Evolutionary conservation across 768 basidiomycete genomes (phyloP), one percentile per base, ranked within the genome.

Genomic region (Nevesoporus exiguus): DNA sequence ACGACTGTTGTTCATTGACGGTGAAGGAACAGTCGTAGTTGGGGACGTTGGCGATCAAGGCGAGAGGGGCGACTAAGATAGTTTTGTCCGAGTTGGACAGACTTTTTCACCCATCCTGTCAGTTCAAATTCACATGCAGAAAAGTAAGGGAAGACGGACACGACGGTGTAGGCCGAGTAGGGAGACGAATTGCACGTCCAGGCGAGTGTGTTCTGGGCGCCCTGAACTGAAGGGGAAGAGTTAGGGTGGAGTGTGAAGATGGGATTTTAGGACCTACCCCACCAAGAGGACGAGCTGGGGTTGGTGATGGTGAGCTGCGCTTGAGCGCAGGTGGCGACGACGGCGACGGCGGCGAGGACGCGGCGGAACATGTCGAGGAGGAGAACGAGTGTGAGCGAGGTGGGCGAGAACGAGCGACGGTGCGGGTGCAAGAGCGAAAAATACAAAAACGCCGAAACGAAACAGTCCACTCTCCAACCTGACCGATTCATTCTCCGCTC

Each of bases 21-120:
- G 67, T 62, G 61, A 76, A 72, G 9, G 84, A 85, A 69, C 86
- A 86, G 45, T 84, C 78, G 48, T 71, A 80, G 70, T 83, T 83
- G 51, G 78, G 60, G 55, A 84, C 65, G 47, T 76, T 66, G 31
- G 82, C 68, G 34, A 87, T 75, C 68, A 79, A 67, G 44, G 62
- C 58, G 6, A 62, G 49, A 24, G 82, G 73, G 2, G 74, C 56
- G 9, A 60, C 14, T 42, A 81, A 71, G 55, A 83, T 60, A 19
- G 64, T 52, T 0, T 59, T 61, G 66, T 81, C 61, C 44, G 75
- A 56, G 68, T 81, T 82, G 56, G 74, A 66, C 54, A 83, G 56
- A 34, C 80, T 83, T 40, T 2, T 27, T 51, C 49, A 58, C 34
- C 46, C 49, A 14, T 4, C 49, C 17, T 14, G 53, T 64, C 14